phyloP scores from a whole-genome alignment of 169 alveolate genomes.

The Neospora caninum region DNA sequence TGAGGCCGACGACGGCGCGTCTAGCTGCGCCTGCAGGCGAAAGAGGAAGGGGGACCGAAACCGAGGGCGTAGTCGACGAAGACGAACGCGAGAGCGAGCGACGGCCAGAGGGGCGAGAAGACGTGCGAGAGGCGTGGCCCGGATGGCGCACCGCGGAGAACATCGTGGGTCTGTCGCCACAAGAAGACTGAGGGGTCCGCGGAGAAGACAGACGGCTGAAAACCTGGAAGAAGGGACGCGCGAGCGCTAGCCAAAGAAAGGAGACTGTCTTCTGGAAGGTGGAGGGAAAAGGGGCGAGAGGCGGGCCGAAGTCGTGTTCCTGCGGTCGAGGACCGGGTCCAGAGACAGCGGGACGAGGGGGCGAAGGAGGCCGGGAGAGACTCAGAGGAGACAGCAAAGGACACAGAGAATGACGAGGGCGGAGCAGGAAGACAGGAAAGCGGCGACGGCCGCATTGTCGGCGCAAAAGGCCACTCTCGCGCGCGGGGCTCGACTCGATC shows the following conservation, averaged over 20 bases:
- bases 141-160: background rate
- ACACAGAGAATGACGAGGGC: background rate
- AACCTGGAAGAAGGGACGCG: no score
- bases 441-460: no score
- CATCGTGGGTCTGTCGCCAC: background rate
- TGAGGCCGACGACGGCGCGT: slow-evolving; percentile 29
- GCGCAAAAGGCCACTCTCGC: no score
- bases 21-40: background rate
- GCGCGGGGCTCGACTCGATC: no score
- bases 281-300: no score
- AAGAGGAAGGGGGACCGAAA: background rate
- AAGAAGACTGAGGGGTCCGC: background rate
- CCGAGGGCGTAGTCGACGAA: background rate
- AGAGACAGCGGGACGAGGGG: no score
- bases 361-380: no score
- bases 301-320: no score
- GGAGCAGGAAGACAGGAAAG: no score
- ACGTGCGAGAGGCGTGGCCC: background rate
- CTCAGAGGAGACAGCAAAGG: background rate
- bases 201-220: no score
- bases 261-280: background rate
- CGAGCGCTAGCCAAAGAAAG: no score
- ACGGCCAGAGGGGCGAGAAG: background rate
- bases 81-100: background rate
- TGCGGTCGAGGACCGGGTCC: no score